phyloP scores from a whole-genome alignment of 495 filamentous ascomycete species.

The Thozetella sp. region DNA sequence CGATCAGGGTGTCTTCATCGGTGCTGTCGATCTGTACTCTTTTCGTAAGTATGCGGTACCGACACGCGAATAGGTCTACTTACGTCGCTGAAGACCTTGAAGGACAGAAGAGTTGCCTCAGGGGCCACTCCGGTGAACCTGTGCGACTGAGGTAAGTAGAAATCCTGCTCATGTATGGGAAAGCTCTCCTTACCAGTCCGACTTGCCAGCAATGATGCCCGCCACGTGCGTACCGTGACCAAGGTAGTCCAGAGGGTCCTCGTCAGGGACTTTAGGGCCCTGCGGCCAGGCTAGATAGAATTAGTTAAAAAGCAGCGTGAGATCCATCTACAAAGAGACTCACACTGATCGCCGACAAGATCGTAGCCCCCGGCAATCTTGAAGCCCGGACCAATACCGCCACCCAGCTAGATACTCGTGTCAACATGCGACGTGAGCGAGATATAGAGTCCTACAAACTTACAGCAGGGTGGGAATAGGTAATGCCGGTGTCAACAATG shows the following conservation, averaged over 20 bases:
- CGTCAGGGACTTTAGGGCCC: slow-evolving; percentile 26
- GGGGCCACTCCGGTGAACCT: slow-evolving; percentile 52
- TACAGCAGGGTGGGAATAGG: slow-evolving; percentile 46
- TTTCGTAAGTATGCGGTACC: not conserved
- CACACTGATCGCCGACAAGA: slow-evolving; percentile 27
- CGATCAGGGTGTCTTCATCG: slow-evolving; percentile 28
- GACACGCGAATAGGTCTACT: not conserved
- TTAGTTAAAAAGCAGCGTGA: not conserved
- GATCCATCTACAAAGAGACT: slow-evolving; percentile 2
- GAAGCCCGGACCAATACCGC: slow-evolving; percentile 31
- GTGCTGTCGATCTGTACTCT: slow-evolving; percentile 6
- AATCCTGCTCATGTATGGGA: not conserved
- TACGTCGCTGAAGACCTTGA: slow-evolving; percentile 43
- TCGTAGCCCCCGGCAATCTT: slow-evolving; percentile 35
- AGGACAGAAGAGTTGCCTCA: slow-evolving; percentile 45
- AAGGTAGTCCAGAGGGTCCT: slow-evolving; percentile 39
- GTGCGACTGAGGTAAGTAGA: slow-evolving; percentile 5
- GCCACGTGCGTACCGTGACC: slow-evolving; percentile 52
- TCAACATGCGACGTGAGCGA: not conserved
- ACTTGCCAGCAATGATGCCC: slow-evolving; percentile 50
- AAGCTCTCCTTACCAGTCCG: slow-evolving; percentile 18
- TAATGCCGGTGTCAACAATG: slow-evolving; percentile 43
- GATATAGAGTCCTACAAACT: not conserved
- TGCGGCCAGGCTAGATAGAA: slow-evolving; percentile 20
- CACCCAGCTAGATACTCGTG: slow-evolving; percentile 24